Base-by-base conservation (phyloP, 2,329 filamentous ascomycete species). In the Phialophora tarda region DNA sequence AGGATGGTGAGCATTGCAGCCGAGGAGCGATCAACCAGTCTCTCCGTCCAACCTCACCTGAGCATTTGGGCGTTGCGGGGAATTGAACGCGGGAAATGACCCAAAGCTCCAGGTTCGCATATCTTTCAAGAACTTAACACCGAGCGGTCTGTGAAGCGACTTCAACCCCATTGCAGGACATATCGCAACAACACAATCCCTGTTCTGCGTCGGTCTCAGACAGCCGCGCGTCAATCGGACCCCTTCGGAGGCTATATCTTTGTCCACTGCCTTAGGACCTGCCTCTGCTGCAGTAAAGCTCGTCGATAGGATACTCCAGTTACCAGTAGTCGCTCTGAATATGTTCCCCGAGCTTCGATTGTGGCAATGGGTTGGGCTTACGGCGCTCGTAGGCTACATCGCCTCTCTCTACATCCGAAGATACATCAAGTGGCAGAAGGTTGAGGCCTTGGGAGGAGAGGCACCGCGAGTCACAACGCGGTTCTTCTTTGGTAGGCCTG, bases 401-500 rank as follows among this genome's bases (percentile, higher is more conserved):
- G 55, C 57, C 12, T 67, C 65, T 17, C 59, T 70, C 28, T 67
- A 68, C 24, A 28, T 66, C 55, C 57, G 63, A 38, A 63, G 67
- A 54, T 69, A 69, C n/a, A 51, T 62, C 24, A 65, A 65, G 34
- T 62, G 63, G 64, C 57, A 66, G 51, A 58, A 62, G 50, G 60
- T 71, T 28, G 26, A 50, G 26, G 61, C 53, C 24, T 51, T 70
- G 3, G 69, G 69, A 7, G 63, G 65, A 28, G 63, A 68, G n/a
- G 44, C 64, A 17, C 69, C 65, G 2, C 53, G 62, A 57, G 51
- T 69, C 32, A 68, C 23, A 17, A 70, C 69, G n/a, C 57, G 64
- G 23, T 68, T 70, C 58, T 59, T 68, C 47, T 68, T 67, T 48
- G 65, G 69, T 71, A 4, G 5, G 67, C 7, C 12, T 21, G 17